Percentiles rank a stretch among this genome's conserved stretches.
These are phyloP conservation scores for Zymoseptoria pseudotritici DNA, from an alignment of 2,329 filamentous ascomycete species.

Conservation along the genomic window DNA sequence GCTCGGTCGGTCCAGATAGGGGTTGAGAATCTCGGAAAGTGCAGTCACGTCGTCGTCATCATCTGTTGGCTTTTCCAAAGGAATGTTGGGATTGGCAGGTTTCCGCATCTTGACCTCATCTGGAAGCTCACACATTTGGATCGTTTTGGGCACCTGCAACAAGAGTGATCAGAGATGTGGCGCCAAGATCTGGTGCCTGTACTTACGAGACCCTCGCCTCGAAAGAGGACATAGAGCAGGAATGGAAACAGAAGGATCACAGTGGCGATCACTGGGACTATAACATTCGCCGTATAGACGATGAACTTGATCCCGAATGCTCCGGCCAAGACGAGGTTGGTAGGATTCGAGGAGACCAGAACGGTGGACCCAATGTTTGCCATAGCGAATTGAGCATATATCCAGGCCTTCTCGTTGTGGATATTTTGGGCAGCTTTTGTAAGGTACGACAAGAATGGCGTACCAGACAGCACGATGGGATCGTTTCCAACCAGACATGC, in stretches of 20 bases:
- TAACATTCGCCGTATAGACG: constrained; percentile 69
- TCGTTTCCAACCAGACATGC: constrained; percentile 67
- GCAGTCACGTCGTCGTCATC: constrained; percentile 51
- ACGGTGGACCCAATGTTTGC: constrained; percentile 70
- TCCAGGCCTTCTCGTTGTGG: constrained; percentile 63
- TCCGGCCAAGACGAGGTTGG: constrained; percentile 66
- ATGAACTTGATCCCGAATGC: constrained; percentile 67
- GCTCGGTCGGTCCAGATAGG: constrained; percentile 60
- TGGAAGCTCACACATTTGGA: constrained; percentile 61
- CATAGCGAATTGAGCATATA: constrained; percentile 62
- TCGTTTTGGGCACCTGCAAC: constrained; percentile 50
- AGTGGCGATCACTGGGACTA: constrained; percentile 63
- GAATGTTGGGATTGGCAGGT: constrained; percentile 67
- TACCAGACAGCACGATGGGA: constrained; percentile 66
- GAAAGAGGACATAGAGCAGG: constrained; percentile 62
- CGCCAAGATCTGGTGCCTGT: neutral
- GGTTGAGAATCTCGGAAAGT: constrained; percentile 68
- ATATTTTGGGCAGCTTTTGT: constrained; percentile 50
- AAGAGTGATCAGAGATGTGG: neutral
- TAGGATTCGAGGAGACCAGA: constrained; percentile 70
- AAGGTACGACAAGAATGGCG: constrained; percentile 69
- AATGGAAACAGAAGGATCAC: constrained; percentile 62
- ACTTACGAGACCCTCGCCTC: constrained; percentile 52
- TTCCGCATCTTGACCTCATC: constrained; percentile 48
- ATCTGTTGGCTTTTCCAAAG: constrained; percentile 45